These are phyloP conservation scores for Trypanosoma theileri DNA, from an alignment of 208 protist species.

Conservation along the genomic window DNA sequence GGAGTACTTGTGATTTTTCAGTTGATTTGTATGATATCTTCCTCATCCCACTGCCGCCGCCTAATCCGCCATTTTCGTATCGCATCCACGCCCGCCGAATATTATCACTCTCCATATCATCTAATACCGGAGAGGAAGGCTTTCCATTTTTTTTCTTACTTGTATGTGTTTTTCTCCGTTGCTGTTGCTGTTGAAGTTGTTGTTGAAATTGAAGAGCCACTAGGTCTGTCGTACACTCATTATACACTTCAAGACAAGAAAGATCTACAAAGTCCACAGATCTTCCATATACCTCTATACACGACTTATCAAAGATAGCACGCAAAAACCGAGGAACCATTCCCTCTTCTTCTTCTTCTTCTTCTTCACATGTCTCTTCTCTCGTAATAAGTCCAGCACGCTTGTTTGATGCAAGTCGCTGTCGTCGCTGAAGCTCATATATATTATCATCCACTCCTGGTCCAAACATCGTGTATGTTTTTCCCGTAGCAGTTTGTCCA, in stretches of 20 bases:
- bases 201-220: constrained; percentile 38
- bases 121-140: neutral
- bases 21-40: constrained; percentile 47
- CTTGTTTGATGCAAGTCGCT: neutral
- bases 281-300: neutral
- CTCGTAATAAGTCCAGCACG: neutral
- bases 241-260: constrained; percentile 80
- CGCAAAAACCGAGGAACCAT: constrained; percentile 61
- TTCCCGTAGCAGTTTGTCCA: constrained; percentile 81
- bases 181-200: constrained; percentile 10
- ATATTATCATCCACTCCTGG: constrained; percentile 6
- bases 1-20: constrained; percentile 52
- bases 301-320: constrained; percentile 33
- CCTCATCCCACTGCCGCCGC: neutral
- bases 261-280: constrained; percentile 44
- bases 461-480: constrained; percentile 85
- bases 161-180: constrained; percentile 1
- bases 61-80: neutral
- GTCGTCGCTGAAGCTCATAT: neutral
- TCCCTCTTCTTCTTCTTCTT: constrained; percentile 25
- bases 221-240: constrained; percentile 71
- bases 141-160: neutral
- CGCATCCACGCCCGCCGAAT: neutral
- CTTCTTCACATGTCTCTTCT: neutral
- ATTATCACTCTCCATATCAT: neutral